phyloP scores from a whole-genome alignment of 805 yeast genomes.

The Ogataea nakhonphanomensis region DNA sequence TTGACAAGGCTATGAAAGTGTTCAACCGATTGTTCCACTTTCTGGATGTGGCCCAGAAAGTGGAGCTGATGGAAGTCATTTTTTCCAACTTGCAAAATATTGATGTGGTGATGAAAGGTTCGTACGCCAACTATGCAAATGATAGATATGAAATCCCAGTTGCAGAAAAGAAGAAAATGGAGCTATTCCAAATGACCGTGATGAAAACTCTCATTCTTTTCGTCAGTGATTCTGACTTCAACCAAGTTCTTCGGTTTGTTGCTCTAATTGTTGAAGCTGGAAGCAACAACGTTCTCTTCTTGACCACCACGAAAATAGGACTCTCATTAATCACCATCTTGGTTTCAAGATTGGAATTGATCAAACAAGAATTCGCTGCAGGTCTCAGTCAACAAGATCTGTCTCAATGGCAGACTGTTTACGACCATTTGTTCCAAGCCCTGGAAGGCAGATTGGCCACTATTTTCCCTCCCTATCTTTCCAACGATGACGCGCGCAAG shows the following conservation, averaged over 20 bases:
- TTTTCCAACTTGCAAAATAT: constrained; percentile 78
- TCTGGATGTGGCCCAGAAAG: constrained; percentile 68
- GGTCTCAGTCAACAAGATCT: constrained; percentile 51
- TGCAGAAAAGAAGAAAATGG: constrained; percentile 56
- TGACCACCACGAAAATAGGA: constrained; percentile 73
- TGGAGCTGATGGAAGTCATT: constrained; percentile 71
- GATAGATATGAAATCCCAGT: constrained; percentile 48
- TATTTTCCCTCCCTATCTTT: constrained; percentile 72
- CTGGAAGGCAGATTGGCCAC: constrained; percentile 73
- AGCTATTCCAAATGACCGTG: constrained; percentile 74
- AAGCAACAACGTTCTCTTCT: constrained; percentile 66
- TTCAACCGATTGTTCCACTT: constrained; percentile 87
- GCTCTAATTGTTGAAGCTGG: constrained; percentile 54
- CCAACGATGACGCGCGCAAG: constrained; percentile 28
- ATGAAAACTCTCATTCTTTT: constrained; percentile 81
- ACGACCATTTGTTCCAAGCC: constrained; percentile 75
- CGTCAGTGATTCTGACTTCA: constrained; percentile 75
- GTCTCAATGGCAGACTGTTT: constrained; percentile 73
- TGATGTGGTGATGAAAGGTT: constrained; percentile 73
- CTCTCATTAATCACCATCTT: constrained; percentile 84
- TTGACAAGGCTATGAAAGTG: constrained; percentile 84
- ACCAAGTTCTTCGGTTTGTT: constrained; percentile 73
- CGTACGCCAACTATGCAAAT: constrained; percentile 59
- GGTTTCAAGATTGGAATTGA: constrained; percentile 86
- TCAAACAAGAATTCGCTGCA: constrained; percentile 69